Evolutionary conservation across 495 filamentous ascomycete genomes (phyloP), one percentile per base, ranked within the genome.

Genomic region (Massariosphaeria phaeospora): DNA sequence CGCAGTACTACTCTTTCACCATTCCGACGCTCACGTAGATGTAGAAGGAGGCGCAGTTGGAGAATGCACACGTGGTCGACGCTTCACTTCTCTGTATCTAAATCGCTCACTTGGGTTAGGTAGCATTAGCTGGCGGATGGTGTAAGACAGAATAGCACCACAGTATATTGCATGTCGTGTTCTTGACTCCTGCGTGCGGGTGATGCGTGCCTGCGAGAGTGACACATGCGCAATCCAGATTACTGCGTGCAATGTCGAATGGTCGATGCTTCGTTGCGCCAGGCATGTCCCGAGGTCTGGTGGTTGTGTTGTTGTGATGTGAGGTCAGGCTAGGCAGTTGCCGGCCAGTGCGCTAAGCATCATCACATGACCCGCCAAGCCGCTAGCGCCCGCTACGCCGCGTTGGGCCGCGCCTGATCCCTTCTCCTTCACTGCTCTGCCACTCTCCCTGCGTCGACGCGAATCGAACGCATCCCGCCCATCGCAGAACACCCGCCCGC

Each of bases 1-100:
- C 48, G 17, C 41, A 58, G 48, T 72, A 67, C 64, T 63, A 69
- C 45, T 63, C 69, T 40, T 73, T 69, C 70, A 59, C 49, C 20
- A 45, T 60, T 20, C 66, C 63, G 21, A 66, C 23, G 4, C 53
- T 69, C 38, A 25, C 65, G 15, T 69, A 63, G 52, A 57, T 7
- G 23, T 44, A 21, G 18, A 15, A 27, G 13, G 18, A 13, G 21
- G 24, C 10, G 9, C 6, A 29, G 55, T 17, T 7, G 17, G 3
- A 47, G n/a, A 26, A n/a, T 26, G 3, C n/a, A 12, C 10, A 42
- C 2, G 31, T 23, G n/a, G n/a, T n/a, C n/a, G n/a, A n/a, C n/a
- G n/a, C n/a, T n/a, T n/a, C n/a, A 25, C 21, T 41, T 42, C 26
- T 44, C 5, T 56, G 30, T 56, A 48, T 48, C 43, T 48, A 26